Conservation (phyloP, 441 rosid genomes). For the Mallotus japonicus region DNA sequence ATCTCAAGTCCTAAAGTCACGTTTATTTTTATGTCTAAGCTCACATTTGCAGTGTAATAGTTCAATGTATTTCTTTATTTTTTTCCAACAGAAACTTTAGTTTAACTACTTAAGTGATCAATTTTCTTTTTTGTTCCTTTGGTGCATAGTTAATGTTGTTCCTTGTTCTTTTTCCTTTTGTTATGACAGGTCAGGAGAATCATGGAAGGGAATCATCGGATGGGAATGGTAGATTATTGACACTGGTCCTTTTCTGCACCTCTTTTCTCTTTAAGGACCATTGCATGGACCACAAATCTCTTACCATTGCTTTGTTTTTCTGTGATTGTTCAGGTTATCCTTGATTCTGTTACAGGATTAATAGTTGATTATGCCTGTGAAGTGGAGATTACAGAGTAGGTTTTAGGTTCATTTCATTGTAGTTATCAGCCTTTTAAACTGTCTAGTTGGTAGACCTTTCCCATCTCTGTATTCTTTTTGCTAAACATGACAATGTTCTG, state of each 20-base stretch:
- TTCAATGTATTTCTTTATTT: not conserved
- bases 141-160: not conserved
- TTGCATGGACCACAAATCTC: slow-evolving; percentile 13
- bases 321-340: slow-evolving; percentile 56
- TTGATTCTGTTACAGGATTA: slow-evolving; percentile 61
- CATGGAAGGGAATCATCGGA: slow-evolving; percentile 96
- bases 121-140: not conserved
- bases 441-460: slow-evolving; percentile 10
- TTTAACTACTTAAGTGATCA: not conserved
- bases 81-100: not conserved
- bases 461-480: not conserved
- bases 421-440: not conserved
- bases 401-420: slow-evolving; percentile 18
- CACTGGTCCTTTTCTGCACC: slow-evolving; percentile 19
- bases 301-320: slow-evolving; percentile 16
- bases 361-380: slow-evolving; percentile 86
- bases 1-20: not conserved
- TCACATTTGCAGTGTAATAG: not conserved
- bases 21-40: not conserved
- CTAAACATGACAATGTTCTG: slow-evolving; percentile 12
- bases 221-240: slow-evolving; percentile 82
- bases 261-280: slow-evolving; percentile 13
- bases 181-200: slow-evolving; percentile 81
- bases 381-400: slow-evolving; percentile 97
- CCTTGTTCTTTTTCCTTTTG: not conserved